Evolutionary conservation across 2,329 filamentous ascomycete species (phyloP), one percentile per base, ranked within the genome.

Genomic region (Cladosporium sp.): DNA sequence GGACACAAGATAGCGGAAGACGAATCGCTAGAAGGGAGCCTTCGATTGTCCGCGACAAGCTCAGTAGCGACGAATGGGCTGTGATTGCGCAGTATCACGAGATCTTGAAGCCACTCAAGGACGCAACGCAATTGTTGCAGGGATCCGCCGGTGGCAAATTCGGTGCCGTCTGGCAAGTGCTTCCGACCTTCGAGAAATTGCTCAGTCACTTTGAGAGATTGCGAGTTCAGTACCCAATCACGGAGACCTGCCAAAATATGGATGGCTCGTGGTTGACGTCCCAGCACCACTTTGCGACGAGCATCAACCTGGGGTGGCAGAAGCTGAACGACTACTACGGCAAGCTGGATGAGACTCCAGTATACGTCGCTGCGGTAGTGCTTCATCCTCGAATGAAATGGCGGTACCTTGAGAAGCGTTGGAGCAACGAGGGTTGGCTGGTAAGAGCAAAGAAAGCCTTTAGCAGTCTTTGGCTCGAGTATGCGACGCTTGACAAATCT

Each of bases 11-110:
- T 14, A 32, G 9, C 16, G 31, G 16, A 28, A 9, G 22, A 32
- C 19, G 19, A 32, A 10, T 28, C 16, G 22, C 14, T 19, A 18
- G 41, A 10, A 43, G 22, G 41, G 41, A 18, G 14, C 43, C 43
- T 10, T 28, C 43, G 43, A 46, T 46, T 5, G 19, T 46, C 31
- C 22, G 34, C 32, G 49, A 52, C 32, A 14, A 16, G n/a, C 49
- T 52, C 3, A 45, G 19, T 45, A 37, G 10, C 11, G 50, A 53
- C 43, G 50, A 53, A 11, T 53, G 43, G 50, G 18, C 33, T 13
- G 50, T 53, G 6, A 16, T 53, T 8, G 40, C n/a, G 19, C 14
- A 13, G 18, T 53, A 53, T 19, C 43, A 18, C 16, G 43, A 53
- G 2, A 49, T 48, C 32, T 19, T 48, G 13, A 16, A 48, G 18